A percentile compares a stretch with the other conserved stretches of the same genome.
These are phyloP conservation scores for Favolaschia claudopus DNA, from an alignment of 768 basidiomycete genomes.

Conservation along the genomic window DNA sequence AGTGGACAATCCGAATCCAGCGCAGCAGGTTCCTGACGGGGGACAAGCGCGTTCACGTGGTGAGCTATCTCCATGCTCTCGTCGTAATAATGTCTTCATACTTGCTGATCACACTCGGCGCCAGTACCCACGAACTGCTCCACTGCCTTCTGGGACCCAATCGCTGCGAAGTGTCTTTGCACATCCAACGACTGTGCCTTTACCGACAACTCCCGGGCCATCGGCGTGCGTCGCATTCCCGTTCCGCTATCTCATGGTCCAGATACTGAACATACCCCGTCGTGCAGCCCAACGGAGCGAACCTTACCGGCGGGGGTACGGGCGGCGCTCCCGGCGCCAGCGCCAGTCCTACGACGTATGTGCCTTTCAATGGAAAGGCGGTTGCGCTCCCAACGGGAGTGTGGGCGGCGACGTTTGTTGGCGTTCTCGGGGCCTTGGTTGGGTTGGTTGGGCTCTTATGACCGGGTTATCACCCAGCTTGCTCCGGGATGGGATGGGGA, in stretches of 20 bases:
- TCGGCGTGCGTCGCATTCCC: slow-evolving; percentile 56
- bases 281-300: slow-evolving; percentile 71
- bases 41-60: slow-evolving; percentile 59
- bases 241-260: slow-evolving; percentile 1
- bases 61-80: slow-evolving; percentile 43
- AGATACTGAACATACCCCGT: slow-evolving; percentile 7
- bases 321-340: slow-evolving; percentile 39
- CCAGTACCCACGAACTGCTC: slow-evolving; percentile 74
- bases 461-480: no score
- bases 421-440: slow-evolving; percentile 21
- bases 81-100: not conserved
- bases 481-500: no score
- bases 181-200: slow-evolving; percentile 62
- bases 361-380: slow-evolving; percentile 54
- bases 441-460: slow-evolving; percentile 26
- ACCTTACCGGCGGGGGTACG: slow-evolving; percentile 68
- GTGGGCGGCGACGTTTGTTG: slow-evolving; percentile 22
- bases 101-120: not conserved
- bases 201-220: slow-evolving; percentile 64
- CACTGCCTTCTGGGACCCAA: slow-evolving; percentile 83
- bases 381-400: slow-evolving; percentile 18
- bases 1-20: slow-evolving; percentile 69
- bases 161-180: slow-evolving; percentile 69
- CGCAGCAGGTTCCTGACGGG: slow-evolving; percentile 57
- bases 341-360: slow-evolving; percentile 42